These are phyloP conservation scores for Vaccinium darrowii DNA, from an alignment of 148 eudicot species.

Conservation along the genomic window DNA sequence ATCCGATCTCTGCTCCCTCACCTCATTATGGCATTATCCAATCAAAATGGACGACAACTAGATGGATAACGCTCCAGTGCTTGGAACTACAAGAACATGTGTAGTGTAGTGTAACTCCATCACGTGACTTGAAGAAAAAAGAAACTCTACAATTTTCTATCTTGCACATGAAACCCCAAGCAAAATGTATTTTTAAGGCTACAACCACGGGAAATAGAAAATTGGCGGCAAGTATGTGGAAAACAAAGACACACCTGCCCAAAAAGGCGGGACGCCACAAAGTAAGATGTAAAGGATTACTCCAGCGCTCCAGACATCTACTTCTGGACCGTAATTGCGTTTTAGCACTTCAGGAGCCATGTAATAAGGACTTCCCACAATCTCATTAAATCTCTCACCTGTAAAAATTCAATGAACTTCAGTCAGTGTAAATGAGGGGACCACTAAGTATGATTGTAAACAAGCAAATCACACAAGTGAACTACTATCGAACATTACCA, in stretches of 20 bases:
- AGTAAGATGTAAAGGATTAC: constrained; percentile 58
- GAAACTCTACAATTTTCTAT: neutral
- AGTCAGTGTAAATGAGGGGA: neutral
- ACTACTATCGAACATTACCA: constrained; percentile 20
- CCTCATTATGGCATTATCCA: neutral
- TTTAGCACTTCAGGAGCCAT: constrained; percentile 66
- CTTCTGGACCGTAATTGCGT: constrained; percentile 56
- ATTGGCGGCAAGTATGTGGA: neutral
- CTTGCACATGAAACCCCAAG: neutral
- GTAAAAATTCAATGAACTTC: neutral
- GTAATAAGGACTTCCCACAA: constrained; percentile 64
- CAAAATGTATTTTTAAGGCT: neutral
- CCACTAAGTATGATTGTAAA: neutral
- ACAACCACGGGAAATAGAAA: neutral
- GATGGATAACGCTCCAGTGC: neutral
- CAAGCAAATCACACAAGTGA: neutral
- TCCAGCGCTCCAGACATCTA: constrained; percentile 67
- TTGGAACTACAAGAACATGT: neutral
- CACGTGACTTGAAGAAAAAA: neutral
- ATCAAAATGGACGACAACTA: neutral
- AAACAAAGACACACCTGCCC: constrained; percentile 42
- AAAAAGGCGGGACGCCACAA: constrained; percentile 64
- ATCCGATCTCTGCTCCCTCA: neutral
- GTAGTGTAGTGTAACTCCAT: neutral
- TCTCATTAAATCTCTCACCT: constrained; percentile 52